Percentiles rank a stretch among this genome's conserved stretches.
Conservation (phyloP, 495 filamentous ascomycete genomes). For the Neurospora cerealis region DNA sequence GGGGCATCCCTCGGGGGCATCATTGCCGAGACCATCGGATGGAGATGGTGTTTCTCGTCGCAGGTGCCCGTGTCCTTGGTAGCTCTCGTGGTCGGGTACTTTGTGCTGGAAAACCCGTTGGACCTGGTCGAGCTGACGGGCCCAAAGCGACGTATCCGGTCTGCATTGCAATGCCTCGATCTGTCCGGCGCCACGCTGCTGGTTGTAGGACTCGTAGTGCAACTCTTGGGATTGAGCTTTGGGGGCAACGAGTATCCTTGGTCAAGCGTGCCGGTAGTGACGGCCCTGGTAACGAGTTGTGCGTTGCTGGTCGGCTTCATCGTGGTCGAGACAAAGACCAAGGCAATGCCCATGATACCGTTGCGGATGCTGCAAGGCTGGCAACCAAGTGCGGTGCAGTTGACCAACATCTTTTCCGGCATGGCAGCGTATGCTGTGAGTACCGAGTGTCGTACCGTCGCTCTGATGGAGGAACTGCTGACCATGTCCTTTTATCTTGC, state of each 20-base stretch:
- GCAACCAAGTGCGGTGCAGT: conserved; percentile 42
- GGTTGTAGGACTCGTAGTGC: conserved; percentile 44
- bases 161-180: conserved; percentile 47
- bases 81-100: conserved; percentile 44
- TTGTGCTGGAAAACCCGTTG: conserved; percentile 38
- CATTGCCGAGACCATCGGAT: conserved; percentile 39
- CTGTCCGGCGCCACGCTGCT: conserved; percentile 43
- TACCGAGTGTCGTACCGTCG: background rate
- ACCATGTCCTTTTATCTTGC: background rate
- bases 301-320: conserved; percentile 42
- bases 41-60: conserved; percentile 40
- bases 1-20: conserved; percentile 42
- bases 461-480: background rate
- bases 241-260: conserved; percentile 55
- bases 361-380: conserved; percentile 46
- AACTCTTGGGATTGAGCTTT: conserved; percentile 49
- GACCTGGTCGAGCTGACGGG: conserved; percentile 7
- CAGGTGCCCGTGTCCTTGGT: conserved; percentile 45
- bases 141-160: conserved; percentile 15
- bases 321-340: conserved; percentile 45
- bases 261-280: conserved; percentile 42
- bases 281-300: conserved; percentile 39
- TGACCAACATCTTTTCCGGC: conserved; percentile 53
- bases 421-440: conserved; percentile 53
- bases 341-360: conserved; percentile 54